phyloP scores from a whole-genome alignment of 345 rosid species.

The Dipteronia dyeriana region DNA sequence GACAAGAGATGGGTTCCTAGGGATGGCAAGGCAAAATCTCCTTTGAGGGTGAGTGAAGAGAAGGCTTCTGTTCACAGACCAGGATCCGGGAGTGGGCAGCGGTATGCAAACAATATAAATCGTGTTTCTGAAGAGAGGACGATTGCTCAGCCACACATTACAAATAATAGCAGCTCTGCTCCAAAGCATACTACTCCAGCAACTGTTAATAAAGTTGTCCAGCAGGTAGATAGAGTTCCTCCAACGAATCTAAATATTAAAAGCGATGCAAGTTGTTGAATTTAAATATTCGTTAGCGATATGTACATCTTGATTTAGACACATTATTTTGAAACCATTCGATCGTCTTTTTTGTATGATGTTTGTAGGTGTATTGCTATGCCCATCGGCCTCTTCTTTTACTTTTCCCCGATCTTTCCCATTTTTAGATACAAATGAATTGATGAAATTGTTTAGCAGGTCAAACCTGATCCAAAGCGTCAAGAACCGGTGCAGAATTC shows the following conservation, averaged over 20 bases:
- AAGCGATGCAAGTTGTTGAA: slow-evolving; percentile 6
- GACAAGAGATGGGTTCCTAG: slow-evolving; percentile 81
- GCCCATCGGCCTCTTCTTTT: neutral
- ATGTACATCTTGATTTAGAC: neutral
- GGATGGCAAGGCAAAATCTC: slow-evolving; percentile 34
- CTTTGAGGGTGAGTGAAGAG: slow-evolving; percentile 33
- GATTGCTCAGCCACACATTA: slow-evolving; percentile 18
- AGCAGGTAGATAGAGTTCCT: slow-evolving; percentile 31
- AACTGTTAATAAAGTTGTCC: slow-evolving; percentile 27
- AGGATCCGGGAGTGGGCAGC: slow-evolving; percentile 18
- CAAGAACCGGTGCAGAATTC: slow-evolving; percentile 31
- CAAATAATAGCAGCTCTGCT: slow-evolving; percentile 22
- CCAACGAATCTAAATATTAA: neutral
- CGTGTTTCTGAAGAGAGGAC: slow-evolving; percentile 33
- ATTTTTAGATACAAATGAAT: neutral
- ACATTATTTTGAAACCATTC: neutral
- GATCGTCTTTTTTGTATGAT: neutral
- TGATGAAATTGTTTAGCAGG: slow-evolving; percentile 32
- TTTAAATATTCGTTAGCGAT: neutral
- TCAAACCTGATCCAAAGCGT: slow-evolving; percentile 24
- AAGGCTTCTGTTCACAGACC: slow-evolving; percentile 26
- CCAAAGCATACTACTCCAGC: slow-evolving; percentile 24
- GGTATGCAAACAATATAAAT: slow-evolving; percentile 22
- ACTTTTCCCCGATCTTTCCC: neutral
- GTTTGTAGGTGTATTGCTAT: neutral